Evolutionary conservation across 2,329 filamentous ascomycete species (phyloP), one percentile per base, ranked within the genome.

Genomic region (Thelonectria olida): DNA sequence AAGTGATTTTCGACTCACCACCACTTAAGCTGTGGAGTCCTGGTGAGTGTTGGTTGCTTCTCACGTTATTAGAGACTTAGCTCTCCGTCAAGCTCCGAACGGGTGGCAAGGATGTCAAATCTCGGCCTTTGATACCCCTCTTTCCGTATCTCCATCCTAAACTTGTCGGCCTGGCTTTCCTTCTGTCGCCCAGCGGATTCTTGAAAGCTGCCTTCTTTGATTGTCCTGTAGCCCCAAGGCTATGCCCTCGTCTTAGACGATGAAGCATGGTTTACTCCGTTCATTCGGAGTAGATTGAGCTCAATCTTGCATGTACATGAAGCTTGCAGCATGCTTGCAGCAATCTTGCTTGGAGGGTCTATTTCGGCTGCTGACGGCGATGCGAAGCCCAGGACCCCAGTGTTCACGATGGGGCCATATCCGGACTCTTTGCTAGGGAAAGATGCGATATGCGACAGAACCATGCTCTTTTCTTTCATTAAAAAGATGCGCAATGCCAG

Each of bases 251-350:
- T 45, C 57, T n/a, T 54, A 61, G 59, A 66, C 59, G 63, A 58
- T 55, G 58, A 65, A 58, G 51, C 48, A 44, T 64, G 65, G 47
- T 47, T 66, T 70, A n/a, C n/a, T n/a, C n/a, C n/a, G n/a, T n/a
- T n/a, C n/a, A n/a, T n/a, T n/a, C n/a, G n/a, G 28, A 31, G 13
- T 31, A 63, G 62, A 65, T 63, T 60, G 64, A 59, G 63, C 64
- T 68, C 68, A 66, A 75, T 75, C 72, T 72, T 73, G 71, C 73
- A 75, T 71, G 54, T 54, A 61, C 58, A 62, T 67, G 62, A 59
- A 50, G 57, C 45, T 63, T 61, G 55, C 58, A 57, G 55, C 58
- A 58, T 54, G 64, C 59, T 55, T 67, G 65, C 63, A 63, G 65
- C 57, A 65, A 50, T 58, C 51, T 62, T 48, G 42, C 20, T 55